Evolutionary conservation across 2,329 filamentous ascomycete genomes (phyloP).

Genomic region (Chaetomium strumarium): DNA sequence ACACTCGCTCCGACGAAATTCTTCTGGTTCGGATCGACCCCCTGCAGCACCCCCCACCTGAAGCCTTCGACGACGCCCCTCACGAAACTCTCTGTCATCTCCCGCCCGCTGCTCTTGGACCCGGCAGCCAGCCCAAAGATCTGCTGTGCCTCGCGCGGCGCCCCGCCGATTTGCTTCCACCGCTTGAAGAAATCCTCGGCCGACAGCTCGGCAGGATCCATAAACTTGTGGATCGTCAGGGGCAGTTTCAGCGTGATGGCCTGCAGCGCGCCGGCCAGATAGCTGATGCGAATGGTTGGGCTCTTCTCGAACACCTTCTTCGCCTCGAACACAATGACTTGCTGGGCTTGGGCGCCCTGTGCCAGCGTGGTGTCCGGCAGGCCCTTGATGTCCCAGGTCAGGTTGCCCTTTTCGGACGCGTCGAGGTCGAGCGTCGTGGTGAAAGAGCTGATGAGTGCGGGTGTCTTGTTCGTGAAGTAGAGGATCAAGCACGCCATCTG

Average conservation of each 20-base stretch:
- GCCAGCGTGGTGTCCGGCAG: conserved; percentile 77
- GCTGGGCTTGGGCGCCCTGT: conserved; percentile 73
- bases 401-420: conserved; percentile 52
- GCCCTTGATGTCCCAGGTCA: conserved; percentile 83
- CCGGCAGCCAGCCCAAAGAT: conserved; percentile 66
- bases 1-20: conserved; percentile 92
- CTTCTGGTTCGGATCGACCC: conserved; percentile 85
- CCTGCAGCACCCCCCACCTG: conserved; percentile 77
- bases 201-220: conserved; percentile 81
- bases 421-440: conserved; percentile 90
- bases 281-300: conserved; percentile 89
- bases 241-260: conserved; percentile 88
- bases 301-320: conserved; percentile 74
- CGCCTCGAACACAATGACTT: conserved; percentile 91
- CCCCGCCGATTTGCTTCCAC: conserved; percentile 96
- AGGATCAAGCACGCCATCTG: conserved; percentile 92
- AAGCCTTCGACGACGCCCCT: conserved; percentile 73
- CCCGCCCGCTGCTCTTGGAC: conserved; percentile 47
- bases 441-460: conserved; percentile 78
- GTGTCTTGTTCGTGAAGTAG: conserved; percentile 93
- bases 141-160: conserved; percentile 77
- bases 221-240: conserved; percentile 87
- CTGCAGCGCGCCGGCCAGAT: conserved; percentile 88
- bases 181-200: conserved; percentile 97
- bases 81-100: conserved; percentile 67